phyloP scores from a whole-genome alignment of 306 rosid species.

The Begonia fuchsioides region DNA sequence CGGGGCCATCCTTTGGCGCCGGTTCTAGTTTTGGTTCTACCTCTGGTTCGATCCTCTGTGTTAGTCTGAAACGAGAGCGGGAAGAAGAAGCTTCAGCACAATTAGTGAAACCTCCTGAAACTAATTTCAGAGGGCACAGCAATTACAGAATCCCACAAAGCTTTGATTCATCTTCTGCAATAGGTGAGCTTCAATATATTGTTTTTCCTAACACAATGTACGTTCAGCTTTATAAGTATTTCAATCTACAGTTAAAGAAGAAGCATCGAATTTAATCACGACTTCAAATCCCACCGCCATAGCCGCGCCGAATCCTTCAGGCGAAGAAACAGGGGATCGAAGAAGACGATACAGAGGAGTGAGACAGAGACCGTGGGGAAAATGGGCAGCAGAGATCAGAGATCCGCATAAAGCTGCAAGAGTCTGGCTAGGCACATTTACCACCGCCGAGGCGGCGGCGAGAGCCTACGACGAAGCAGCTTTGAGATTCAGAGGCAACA shows the following conservation, averaged over 20 bases:
- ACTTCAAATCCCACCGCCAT: neutral
- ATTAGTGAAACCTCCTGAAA: neutral
- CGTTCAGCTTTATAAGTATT: too few relatives aligned
- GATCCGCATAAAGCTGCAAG: slow-evolving; percentile 14
- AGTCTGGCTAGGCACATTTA: slow-evolving; percentile 13
- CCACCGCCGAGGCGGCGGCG: slow-evolving; percentile 10
- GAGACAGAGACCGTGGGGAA: slow-evolving; percentile 17
- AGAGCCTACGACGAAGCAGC: slow-evolving; percentile 14
- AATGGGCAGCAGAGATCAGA: slow-evolving; percentile 13
- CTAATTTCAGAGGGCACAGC: neutral
- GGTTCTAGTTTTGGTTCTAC: neutral
- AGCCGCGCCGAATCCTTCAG: neutral
- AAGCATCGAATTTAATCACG: slow-evolving; percentile 1
- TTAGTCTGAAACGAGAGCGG: slow-evolving; percentile 6
- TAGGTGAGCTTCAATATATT: neutral
- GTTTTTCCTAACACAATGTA: too few relatives aligned
- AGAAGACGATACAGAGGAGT: slow-evolving; percentile 16
- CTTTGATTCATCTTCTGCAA: neutral
- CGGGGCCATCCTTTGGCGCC: neutral
- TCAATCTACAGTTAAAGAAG: slow-evolving; percentile 4
- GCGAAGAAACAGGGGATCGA: slow-evolving; percentile 2
- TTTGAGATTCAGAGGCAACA: slow-evolving; percentile 11
- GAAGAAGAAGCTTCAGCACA: slow-evolving; percentile 4
- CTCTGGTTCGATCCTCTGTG: neutral
- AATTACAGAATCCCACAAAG: neutral